phyloP scores from a whole-genome alignment of 192 early-diverging fungal species.

The Chytriomyces sp. region DNA sequence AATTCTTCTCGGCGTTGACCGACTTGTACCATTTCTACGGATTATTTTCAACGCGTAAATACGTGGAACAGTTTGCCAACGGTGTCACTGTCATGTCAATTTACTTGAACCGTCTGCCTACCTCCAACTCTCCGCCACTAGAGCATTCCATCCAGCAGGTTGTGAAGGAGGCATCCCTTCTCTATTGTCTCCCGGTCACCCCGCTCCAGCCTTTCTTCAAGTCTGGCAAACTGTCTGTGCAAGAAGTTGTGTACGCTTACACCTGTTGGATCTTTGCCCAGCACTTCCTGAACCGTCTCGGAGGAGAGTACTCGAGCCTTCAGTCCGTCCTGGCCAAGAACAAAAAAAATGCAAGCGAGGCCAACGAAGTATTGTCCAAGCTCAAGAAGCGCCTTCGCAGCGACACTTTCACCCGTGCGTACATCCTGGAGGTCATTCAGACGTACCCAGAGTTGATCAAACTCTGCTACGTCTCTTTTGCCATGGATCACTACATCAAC shows the following conservation, averaged over 20 bases:
- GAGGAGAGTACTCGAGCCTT: conserved; percentile 86
- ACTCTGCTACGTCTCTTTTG: conserved; percentile 92
- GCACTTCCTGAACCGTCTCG: conserved; percentile 97
- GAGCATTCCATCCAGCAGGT: conserved; percentile 89
- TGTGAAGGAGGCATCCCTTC: conserved; percentile 91
- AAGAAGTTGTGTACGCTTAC: conserved; percentile 94
- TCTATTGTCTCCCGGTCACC: conserved; percentile 94
- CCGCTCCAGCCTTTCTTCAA: conserved; percentile 93
- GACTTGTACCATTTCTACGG: conserved; percentile 98
- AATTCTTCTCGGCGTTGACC: conserved; percentile 91
- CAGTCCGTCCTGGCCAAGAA: conserved; percentile 75
- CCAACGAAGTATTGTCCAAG: conserved; percentile 90
- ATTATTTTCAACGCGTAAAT: conserved; percentile 92
- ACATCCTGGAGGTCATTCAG: conserved; percentile 94
- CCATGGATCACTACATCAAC: conserved; percentile 84
- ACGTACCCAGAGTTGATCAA: conserved; percentile 90
- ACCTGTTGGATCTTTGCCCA: conserved; percentile 97
- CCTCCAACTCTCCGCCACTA: conserved; percentile 76
- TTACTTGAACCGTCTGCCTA: conserved; percentile 83
- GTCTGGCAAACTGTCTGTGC: conserved; percentile 83
- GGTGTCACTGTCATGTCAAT: conserved; percentile 92
- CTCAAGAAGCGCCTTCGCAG: conserved; percentile 97
- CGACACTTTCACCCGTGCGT: conserved; percentile 97
- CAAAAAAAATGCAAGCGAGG: too few species aligned
- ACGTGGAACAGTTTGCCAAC: conserved; percentile 98